A percentile compares a stretch with the other conserved stretches of the same genome.
Conservation (phyloP, 495 filamentous ascomycete genomes). For the Immersiella caudata region DNA sequence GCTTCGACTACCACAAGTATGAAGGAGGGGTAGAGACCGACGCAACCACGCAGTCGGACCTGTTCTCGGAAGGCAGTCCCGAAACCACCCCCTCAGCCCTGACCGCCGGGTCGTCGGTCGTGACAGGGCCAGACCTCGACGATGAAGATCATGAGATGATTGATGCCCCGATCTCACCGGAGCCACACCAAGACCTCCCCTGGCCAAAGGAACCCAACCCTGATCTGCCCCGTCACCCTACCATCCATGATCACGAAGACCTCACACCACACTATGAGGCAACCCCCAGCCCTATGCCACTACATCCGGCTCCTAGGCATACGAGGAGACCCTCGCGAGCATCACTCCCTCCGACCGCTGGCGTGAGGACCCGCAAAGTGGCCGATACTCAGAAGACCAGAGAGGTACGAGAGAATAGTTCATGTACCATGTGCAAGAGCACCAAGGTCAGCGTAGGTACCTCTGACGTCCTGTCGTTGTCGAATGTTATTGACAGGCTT, state of each 20-base stretch:
- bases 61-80: constrained; percentile 18
- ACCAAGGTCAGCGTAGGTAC: background rate
- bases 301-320: background rate
- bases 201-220: constrained; percentile 16
- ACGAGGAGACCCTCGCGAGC: background rate
- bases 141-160: constrained; percentile 30
- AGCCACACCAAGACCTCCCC: constrained; percentile 15
- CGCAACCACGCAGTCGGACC: constrained; percentile 28
- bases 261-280: background rate
- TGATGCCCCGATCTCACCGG: constrained; percentile 20
- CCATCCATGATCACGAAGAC: constrained; percentile 12
- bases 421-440: constrained; percentile 26
- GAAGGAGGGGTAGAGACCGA: constrained; percentile 15
- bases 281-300: background rate
- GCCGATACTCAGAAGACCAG: constrained; percentile 26
- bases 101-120: constrained; percentile 13
- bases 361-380: constrained; percentile 19
- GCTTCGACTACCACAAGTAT: constrained; percentile 24
- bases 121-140: background rate
- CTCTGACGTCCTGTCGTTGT: background rate
- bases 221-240: constrained; percentile 9
- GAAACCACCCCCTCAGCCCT: constrained; percentile 16
- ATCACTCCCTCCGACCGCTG: background rate
- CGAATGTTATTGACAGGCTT: background rate
- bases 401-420: constrained; percentile 24